Evolutionary conservation across 768 basidiomycete species (phyloP).

Genomic region (Infundibulicybe gibba): DNA sequence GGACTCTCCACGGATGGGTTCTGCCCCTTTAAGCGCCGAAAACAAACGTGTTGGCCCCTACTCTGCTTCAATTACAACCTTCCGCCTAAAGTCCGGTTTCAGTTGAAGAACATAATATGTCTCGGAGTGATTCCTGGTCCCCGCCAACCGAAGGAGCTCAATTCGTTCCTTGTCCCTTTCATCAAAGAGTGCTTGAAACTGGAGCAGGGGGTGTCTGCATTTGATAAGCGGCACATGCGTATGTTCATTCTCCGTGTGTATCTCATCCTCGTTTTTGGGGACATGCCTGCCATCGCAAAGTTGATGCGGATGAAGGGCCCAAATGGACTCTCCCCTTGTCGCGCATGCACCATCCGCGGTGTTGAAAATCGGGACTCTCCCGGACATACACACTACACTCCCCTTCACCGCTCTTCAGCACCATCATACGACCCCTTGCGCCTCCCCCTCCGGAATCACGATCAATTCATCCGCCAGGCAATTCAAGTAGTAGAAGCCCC

Average conservation of each 20-base stretch:
- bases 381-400: conserved; percentile 15
- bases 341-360: conserved; percentile 25
- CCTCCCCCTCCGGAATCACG: conserved; percentile 13
- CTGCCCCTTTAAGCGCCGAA: conserved; percentile 24
- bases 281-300: conserved; percentile 18
- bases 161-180: conserved; percentile 34
- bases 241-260: conserved; percentile 13
- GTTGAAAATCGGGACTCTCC: conserved; percentile 9
- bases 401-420: conserved; percentile 11
- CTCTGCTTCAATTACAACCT: conserved; percentile 29
- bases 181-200: conserved; percentile 27
- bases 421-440: conserved; percentile 12
- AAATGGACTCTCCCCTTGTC: conserved; percentile 29
- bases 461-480: conserved; percentile 10
- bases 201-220: conserved; percentile 26
- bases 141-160: conserved; percentile 27
- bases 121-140: conserved; percentile 39
- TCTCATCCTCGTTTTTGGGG: conserved; percentile 16
- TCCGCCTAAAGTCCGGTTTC: conserved; percentile 23
- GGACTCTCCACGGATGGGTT: too few relatives aligned
- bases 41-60: conserved; percentile 32
- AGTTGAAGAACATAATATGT: conserved; percentile 25
- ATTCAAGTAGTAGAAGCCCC: conserved; percentile 11
- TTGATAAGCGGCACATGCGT: conserved; percentile 15
- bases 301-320: conserved; percentile 32